phyloP scores from a whole-genome alignment of 2,329 filamentous ascomycete genomes.

The Fusarium piperis region DNA sequence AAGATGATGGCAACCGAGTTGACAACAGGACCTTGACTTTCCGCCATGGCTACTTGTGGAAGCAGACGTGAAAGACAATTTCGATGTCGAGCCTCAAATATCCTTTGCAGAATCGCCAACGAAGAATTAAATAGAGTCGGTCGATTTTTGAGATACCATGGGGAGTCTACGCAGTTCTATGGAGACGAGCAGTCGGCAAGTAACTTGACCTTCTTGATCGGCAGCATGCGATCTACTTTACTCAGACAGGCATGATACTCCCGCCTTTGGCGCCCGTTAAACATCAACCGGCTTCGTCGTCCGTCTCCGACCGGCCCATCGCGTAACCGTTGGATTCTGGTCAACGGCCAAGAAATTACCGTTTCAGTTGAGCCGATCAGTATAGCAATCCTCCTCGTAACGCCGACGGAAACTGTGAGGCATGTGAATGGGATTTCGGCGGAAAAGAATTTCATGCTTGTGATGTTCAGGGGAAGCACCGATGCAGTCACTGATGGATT shows the following conservation, averaged over 20 bases:
- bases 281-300: background rate
- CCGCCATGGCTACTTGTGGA: background rate
- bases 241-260: background rate
- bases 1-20: constrained; percentile 23
- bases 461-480: background rate
- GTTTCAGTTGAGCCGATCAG: background rate
- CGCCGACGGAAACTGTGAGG: background rate
- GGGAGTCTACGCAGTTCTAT: background rate
- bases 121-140: constrained; percentile 10
- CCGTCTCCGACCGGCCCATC: background rate
- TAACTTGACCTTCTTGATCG: background rate
- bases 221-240: background rate
- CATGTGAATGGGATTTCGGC: background rate
- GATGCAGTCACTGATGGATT: background rate
- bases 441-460: background rate
- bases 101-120: background rate
- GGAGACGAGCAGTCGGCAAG: background rate
- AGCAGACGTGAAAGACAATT: background rate
- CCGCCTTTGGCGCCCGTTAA: background rate
- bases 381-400: background rate
- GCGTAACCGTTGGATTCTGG: background rate
- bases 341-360: background rate
- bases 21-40: constrained; percentile 18
- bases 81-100: background rate
- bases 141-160: background rate